A percentile compares a stretch with the other conserved stretches of the same genome.
These are phyloP conservation scores for Penicillium sp. DNA, from an alignment of 2,329 filamentous ascomycete species.

Conservation along the genomic window DNA sequence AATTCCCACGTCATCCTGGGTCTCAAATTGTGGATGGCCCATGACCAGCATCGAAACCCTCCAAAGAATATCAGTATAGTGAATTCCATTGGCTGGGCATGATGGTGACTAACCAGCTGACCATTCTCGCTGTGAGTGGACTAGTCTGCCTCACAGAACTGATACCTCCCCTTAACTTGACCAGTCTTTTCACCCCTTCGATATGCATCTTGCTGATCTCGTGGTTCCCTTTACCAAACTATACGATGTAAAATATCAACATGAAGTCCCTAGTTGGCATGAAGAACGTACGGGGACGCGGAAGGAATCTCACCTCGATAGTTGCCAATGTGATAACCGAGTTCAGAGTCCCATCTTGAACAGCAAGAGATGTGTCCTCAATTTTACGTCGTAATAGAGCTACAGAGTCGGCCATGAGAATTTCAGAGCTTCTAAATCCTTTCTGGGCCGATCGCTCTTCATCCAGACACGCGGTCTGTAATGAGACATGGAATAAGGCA, in stretches of 20 bases:
- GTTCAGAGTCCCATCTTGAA: slow-evolving; percentile 61
- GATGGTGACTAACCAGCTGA: slow-evolving; percentile 52
- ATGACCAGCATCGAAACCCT: slow-evolving; percentile 65
- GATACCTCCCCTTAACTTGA: slow-evolving; percentile 58
- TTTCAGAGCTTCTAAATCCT: slow-evolving; percentile 58
- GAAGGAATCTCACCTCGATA: slow-evolving; percentile 55
- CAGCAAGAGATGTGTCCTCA: slow-evolving; percentile 50
- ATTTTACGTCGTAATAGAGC: slow-evolving; percentile 57
- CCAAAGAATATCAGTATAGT: neutral
- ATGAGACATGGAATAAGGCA: slow-evolving; percentile 62
- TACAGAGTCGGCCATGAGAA: slow-evolving; percentile 63
- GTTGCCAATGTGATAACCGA: slow-evolving; percentile 62
- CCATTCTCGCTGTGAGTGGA: slow-evolving; percentile 60
- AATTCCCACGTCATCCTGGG: slow-evolving; percentile 54
- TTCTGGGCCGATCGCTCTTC: slow-evolving; percentile 57
- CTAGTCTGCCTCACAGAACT: slow-evolving; percentile 52
- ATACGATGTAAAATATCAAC: slow-evolving; percentile 6
- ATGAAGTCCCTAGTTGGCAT: neutral
- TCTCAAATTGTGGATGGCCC: slow-evolving; percentile 57
- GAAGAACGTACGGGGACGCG: neutral
- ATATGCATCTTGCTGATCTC: slow-evolving; percentile 54
- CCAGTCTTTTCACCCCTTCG: slow-evolving; percentile 55
- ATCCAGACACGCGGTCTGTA: slow-evolving; percentile 63
- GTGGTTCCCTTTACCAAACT: slow-evolving; percentile 60
- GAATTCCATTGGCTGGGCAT: neutral